Evolutionary conservation across 2,329 filamentous ascomycete genomes (phyloP), one percentile per base, ranked within the genome.

Genomic region (Venturia oleaginea): DNA sequence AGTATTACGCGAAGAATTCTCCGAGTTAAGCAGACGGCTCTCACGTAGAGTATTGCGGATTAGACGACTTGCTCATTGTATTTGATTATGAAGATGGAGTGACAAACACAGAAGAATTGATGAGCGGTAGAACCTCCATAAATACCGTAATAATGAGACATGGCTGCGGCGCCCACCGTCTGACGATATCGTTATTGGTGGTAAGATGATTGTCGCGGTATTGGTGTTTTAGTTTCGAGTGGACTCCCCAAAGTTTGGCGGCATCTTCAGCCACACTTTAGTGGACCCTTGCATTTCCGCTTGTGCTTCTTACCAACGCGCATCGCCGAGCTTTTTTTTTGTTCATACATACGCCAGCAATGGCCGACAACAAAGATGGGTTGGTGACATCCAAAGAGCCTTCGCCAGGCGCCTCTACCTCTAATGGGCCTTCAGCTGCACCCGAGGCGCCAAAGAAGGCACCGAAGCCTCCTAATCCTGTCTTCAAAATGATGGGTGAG

Each of bases 401-500:
- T 57, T 7, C 30, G 30, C 2, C 30, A 19, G 30, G 51, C 51
- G 15, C 27, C 15, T 57, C 51, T 34, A 34, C 51, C 7, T 34
- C 51, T 17, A 57, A 57, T 57, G 51, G 27, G 13, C 27, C 51
- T n/a, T 32, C 51, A 19, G 27, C n/a, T 22, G 27, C 51, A 4
- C 17, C 37, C 17, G 59, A 32, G 30, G 34, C 37, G 27, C 37
- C 59, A 19, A 61, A 61, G 42, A 42, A 27, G 59, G 59, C 59
- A 19, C 37, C 59, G 59, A 42, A 46, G 24, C 37, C 37, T 42
- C 59, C 59, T 10, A 61, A 61, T 46, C 59, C 59, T 19, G 59
- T 61, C 22, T 61, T 61, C 37, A 42, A 61, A 40, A 61, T 61
- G 59, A 61, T 61, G 59, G 59, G 59, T 61, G 37, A 57, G 51